Evolutionary conservation across 2,329 filamentous ascomycete genomes (phyloP), one percentile per base, ranked within the genome.

Genomic region (Didymella arachidicola): DNA sequence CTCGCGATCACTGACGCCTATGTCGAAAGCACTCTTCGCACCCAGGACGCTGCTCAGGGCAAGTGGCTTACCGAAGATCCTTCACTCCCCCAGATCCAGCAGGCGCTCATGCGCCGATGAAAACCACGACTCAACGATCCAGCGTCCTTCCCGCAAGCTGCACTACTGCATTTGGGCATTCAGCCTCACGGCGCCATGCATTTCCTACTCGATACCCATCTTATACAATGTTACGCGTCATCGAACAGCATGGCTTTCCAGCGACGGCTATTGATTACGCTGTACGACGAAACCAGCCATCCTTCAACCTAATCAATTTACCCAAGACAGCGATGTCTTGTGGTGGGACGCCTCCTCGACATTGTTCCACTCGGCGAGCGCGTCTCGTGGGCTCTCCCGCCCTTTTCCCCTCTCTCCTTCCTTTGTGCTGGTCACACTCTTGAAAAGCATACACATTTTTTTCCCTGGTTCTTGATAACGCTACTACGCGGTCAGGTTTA

Each of bases 11-110:
- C 85, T 14, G 84, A 88, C 63, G 78, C 81, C 44, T 78, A 84
- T 62, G 83, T 88, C 46, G 79, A 85, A 50, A 78, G 81, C 55
- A 83, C 84, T 29, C 80, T 88, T 18, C 81, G 83, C 61, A 77
- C 80, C 26, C 81, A 83, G 39, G 86, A 88, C 67, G 67, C 78
- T 42, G 77, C 82, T 41, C 83, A 85, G 62, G 83, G 84, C 38
- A 86, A 87, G 75, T 89, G 86, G 86, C 77, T 87, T 43, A 76
- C 77, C 36, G 86, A 89, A 61, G 86, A 88, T 67, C 86, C 86
- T 3, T 79, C 82, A 7, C 75, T 88, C 57, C 77, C 79, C 16
- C 77, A 78, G 19, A 84, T 87, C 46, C 79, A 78, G 61, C 76
- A 77, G 45, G 67, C 71, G 30, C 65, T 77, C 50, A 65, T 75